Percentiles rank a stretch among this genome's conserved stretches.
These are phyloP conservation scores for Pichia sp. DNA, from an alignment of 1,139 yeast genomes.

Conservation along the genomic window DNA sequence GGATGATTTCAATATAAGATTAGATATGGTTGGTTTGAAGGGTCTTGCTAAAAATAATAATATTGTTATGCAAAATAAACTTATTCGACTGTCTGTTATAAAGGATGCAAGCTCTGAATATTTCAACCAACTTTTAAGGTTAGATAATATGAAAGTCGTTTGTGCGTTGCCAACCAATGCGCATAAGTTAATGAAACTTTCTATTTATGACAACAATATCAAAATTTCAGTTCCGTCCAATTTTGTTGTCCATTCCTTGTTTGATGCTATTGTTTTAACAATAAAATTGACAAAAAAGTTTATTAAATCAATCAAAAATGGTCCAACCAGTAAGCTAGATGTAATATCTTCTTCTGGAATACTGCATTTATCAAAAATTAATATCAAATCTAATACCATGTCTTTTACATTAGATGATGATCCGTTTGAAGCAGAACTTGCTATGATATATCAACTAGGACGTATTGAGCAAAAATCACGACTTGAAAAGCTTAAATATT, in stretches of 20 bases:
- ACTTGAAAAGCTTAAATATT: constrained; percentile 48
- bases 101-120: constrained; percentile 1
- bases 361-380: constrained; percentile 46
- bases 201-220: constrained; percentile 40
- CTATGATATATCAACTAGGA: constrained; percentile 74
- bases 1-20: constrained; percentile 42
- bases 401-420: constrained; percentile 65
- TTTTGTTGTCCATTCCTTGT: constrained; percentile 53
- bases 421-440: constrained; percentile 76
- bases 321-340: constrained; percentile 33
- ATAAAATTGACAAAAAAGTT: constrained; percentile 53
- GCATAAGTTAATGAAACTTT: constrained; percentile 25
- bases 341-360: constrained; percentile 37
- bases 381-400: constrained; percentile 43
- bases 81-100: constrained; percentile 46
- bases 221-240: constrained; percentile 41
- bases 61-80: constrained; percentile 30
- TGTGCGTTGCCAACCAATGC: constrained; percentile 23
- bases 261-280: constrained; percentile 55
- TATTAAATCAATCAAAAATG: constrained; percentile 39
- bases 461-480: constrained; percentile 63
- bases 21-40: constrained; percentile 37
- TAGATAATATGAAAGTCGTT: constrained; percentile 17
- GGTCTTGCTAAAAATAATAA: constrained; percentile 25
- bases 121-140: constrained; percentile 10